Evolutionary conservation across 2,329 filamentous ascomycete genomes (phyloP).

Genomic region (Coleophoma eucalyptorum): DNA sequence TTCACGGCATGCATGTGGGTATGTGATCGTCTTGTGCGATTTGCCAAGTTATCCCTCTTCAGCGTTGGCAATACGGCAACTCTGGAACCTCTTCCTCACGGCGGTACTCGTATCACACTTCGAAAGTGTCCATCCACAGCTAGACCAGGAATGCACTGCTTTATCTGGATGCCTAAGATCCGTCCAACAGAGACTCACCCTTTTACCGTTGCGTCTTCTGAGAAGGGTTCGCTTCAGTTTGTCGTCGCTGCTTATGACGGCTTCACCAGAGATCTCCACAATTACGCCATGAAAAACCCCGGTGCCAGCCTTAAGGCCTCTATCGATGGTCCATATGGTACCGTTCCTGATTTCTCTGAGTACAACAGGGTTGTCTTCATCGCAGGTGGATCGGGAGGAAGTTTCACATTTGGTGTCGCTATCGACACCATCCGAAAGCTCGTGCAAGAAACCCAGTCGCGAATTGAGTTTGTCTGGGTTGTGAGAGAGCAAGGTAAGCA

Average conservation of each 20-base stretch:
- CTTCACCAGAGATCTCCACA: constrained; percentile 53
- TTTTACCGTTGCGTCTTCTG: constrained; percentile 52
- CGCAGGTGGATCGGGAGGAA: constrained; percentile 58
- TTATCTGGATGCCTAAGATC: constrained; percentile 59
- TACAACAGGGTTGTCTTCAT: constrained; percentile 56
- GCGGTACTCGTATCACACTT: constrained; percentile 51
- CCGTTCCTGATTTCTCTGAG: constrained; percentile 44
- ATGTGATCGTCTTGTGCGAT: constrained; percentile 45
- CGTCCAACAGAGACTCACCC: constrained; percentile 57
- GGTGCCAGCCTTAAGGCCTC: constrained; percentile 46
- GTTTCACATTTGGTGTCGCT: constrained; percentile 50
- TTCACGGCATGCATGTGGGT: constrained; percentile 44
- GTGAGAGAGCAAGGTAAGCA: constrained; percentile 39
- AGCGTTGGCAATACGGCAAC: constrained; percentile 47
- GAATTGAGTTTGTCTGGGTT: constrained; percentile 46
- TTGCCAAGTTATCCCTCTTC: constrained; percentile 38
- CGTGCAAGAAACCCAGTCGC: constrained; percentile 28
- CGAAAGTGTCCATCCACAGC: constrained; percentile 41
- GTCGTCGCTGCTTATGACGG: constrained; percentile 54
- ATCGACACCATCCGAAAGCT: constrained; percentile 41
- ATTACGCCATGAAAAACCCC: constrained; percentile 44
- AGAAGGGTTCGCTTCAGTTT: constrained; percentile 43
- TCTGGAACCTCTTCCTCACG: constrained; percentile 48
- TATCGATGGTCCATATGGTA: constrained; percentile 57
- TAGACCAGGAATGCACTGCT: constrained; percentile 56